Base-by-base conservation (phyloP, 805 yeast genomes). In the Saccharomyces eubayanus region DNA sequence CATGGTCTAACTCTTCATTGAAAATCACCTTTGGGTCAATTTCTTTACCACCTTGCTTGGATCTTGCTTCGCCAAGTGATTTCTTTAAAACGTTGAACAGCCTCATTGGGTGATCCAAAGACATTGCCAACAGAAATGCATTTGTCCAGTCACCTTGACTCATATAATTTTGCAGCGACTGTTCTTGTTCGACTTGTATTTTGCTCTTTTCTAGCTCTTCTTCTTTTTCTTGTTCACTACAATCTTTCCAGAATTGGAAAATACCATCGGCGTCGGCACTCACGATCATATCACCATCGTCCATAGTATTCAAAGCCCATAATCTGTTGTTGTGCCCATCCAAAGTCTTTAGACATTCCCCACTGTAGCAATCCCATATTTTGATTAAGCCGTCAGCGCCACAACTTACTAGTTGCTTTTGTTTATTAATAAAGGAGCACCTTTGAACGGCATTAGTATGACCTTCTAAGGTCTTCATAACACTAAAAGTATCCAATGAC, bases 251-350 rank as follows among this genome's bases (percentile, higher is more conserved):
- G 45, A 89, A 75, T 50, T 89, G 86, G 59, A 94, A 80, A 28
- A 89, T 84, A 53, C 97, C 96, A 70, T 94, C 98, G 1, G 97
- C 97, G 70, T 94, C 98, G 0, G 97, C 98, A 55, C 88, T 81
- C 0, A 89, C 80, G 54, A 94, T 77, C 54, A 78, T 77, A 16
- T 78, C 78, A 28, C 95, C 92, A 61, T 84, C 87, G 36, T 81
- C 72, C 56, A 81, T 77, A 1, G 78, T 74, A 53, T 86, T 82
- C 52, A 94, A 69, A 0, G 97, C 87, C 99, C 99, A 94, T 50
- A 94, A 89, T 72, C 96, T 83, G 69, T 92, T 94, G 56, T 84
- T 89, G 67, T 94, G 99, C 64, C 89, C 96, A 71, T 92, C 98
- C 49, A 91, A 76, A 0, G 98, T 92, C 54, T 84, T 82, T 21